A percentile compares a stretch with the other conserved stretches of the same genome.
phyloP scores from a whole-genome alignment of 495 filamentous ascomycete genomes.

The Chaetomium cochliodes region DNA sequence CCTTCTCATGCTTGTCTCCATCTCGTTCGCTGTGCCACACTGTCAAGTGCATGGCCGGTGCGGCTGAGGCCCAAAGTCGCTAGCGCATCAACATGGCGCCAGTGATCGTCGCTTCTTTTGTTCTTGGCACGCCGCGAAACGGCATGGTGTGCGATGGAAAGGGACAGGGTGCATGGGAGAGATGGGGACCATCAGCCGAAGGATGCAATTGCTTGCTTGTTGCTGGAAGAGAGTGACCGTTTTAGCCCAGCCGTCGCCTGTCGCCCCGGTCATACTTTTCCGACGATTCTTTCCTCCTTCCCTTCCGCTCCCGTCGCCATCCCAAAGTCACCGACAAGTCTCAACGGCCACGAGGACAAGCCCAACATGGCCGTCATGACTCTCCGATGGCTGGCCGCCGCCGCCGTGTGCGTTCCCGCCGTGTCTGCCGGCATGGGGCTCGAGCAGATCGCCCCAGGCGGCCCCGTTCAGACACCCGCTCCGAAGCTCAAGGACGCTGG shows the following conservation, averaged over 20 bases:
- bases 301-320: constrained; percentile 5
- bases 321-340: neutral
- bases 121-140: constrained; percentile 12
- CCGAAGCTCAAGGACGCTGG: constrained; percentile 1
- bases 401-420: constrained; percentile 19
- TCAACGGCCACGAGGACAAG: constrained; percentile 1
- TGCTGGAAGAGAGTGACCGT: neutral
- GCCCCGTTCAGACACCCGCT: constrained; percentile 9
- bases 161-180: neutral
- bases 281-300: neutral
- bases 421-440: constrained; percentile 16
- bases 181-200: neutral
- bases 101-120: neutral
- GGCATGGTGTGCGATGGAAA: constrained; percentile 10
- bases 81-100: neutral
- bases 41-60: neutral
- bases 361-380: constrained; percentile 19
- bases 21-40: neutral
- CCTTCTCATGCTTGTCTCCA: neutral
- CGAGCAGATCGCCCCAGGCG: neutral
- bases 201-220: neutral
- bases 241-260: neutral
- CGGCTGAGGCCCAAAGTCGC: constrained; percentile 14
- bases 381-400: constrained; percentile 20
- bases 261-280: neutral